These are phyloP conservation scores for Thelephora terrestris DNA, from an alignment of 1,284 basidiomycete genomes.

Conservation along the genomic window DNA sequence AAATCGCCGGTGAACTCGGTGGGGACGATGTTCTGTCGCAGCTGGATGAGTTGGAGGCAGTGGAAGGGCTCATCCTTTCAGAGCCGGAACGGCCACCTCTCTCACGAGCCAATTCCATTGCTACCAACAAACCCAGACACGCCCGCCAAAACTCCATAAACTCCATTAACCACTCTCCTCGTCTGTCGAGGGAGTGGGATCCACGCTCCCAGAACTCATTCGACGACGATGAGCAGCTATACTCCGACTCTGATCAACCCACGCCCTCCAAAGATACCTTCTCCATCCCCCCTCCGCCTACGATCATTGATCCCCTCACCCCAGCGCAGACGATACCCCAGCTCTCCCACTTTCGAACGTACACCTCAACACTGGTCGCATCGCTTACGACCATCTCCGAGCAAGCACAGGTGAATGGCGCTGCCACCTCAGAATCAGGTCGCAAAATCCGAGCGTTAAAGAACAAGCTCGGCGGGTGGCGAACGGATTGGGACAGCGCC, in stretches of 20 bases:
- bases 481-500: constrained; percentile 70
- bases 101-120: too few relatives aligned
- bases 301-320: constrained; percentile 37
- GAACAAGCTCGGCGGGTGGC: constrained; percentile 70
- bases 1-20: constrained; percentile 65
- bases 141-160: too few relatives aligned
- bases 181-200: too few relatives aligned
- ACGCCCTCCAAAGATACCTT: constrained; percentile 45
- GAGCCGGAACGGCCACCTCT: not conserved
- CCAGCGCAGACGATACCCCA: constrained; percentile 49
- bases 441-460: constrained; percentile 72
- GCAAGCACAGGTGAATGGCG: constrained; percentile 76
- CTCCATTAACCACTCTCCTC: too few relatives aligned
- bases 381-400: constrained; percentile 72
- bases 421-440: constrained; percentile 71
- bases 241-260: constrained; percentile 22
- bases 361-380: constrained; percentile 61
- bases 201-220: constrained; percentile 10
- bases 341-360: constrained; percentile 57
- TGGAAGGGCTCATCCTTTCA: constrained; percentile 31
- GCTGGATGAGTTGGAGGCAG: constrained; percentile 48
- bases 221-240: constrained; percentile 37
- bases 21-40: constrained; percentile 62
- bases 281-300: constrained; percentile 33
- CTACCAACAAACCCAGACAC: too few relatives aligned